Evolutionary conservation across 345 rosid species (phyloP), one percentile per base, ranked within the genome.

Genomic region (Cardamine resedifolia): DNA sequence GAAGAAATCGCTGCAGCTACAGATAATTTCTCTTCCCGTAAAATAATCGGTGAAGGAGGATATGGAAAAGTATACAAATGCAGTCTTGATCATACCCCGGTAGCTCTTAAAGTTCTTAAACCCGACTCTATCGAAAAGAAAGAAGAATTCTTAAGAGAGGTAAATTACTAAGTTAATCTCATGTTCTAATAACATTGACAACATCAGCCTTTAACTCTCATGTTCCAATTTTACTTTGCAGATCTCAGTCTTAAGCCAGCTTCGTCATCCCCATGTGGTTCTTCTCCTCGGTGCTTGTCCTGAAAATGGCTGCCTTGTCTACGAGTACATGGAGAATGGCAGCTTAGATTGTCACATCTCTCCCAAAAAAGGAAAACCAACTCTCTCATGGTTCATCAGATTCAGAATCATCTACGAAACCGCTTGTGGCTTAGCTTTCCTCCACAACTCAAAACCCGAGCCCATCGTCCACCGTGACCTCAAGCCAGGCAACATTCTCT

Each of bases 251-350:
- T 83, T 92, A 59, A 88, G 96, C 85, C 93, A 86, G 80, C 82
- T 90, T 41, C 85, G 77, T 30, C 96, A 92, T 79, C 91, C 96
- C 6, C 85, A 90, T 34, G 73, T 92, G 64, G 89, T 92, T 71
- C 82, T 88, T 84, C 84, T 92, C 47, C 89, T 92, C 14, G 98
- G 98, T 52, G 96, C 96, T 58, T 90, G 98, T 82, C 92, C 96
- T 7, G 96, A 88, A 19, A 87, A 43, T 49, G 86, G 93, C 34
- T 86, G 93, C 63, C 89, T 92, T 69, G 87, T 86, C 19, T 92
- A 92, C 52, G 98, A 92, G 68, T 92, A 88, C 83, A 56, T 92
- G 83, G 96, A 88, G 70, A 86, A 90, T 64, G 96, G 96, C 58
- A 90, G 88, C 79, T 72, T 92, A 75, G 91, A 92, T 31, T 90